phyloP scores from a whole-genome alignment of 331 rosid genomes.

The Malus hybrid region DNA sequence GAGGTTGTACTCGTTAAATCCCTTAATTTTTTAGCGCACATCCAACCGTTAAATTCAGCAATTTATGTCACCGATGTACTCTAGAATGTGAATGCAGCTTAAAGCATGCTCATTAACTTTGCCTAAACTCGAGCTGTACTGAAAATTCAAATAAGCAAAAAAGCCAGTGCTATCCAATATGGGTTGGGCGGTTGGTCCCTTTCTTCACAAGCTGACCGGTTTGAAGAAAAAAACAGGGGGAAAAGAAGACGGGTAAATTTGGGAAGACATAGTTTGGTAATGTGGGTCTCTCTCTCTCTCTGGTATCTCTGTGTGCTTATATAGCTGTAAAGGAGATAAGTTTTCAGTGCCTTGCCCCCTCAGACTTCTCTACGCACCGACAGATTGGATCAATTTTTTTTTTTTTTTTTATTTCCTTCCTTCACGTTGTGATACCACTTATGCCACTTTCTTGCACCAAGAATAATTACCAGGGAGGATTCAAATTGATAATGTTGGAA shows the following conservation, averaged over 20 bases:
- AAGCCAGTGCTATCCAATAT: neutral
- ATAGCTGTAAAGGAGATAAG: slow-evolving; percentile 17
- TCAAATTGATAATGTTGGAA: neutral
- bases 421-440: no score
- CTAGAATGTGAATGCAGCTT: neutral
- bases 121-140: slow-evolving; percentile 8
- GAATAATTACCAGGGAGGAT: neutral
- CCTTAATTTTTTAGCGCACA: no score
- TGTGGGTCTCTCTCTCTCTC: neutral
- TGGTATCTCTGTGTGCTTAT: neutral
- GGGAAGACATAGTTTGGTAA: neutral
- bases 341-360: slow-evolving; percentile 3
- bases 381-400: neutral
- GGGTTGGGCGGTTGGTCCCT: slow-evolving; percentile 19
- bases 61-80: no score
- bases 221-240: neutral
- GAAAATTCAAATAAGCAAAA: neutral
- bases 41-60: no score
- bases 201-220: neutral
- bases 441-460: neutral
- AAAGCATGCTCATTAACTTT: neutral
- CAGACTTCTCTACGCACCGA: neutral
- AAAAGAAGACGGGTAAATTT: neutral
- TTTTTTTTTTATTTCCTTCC: neutral
- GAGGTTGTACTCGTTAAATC: no score